Base-by-base conservation (phyloP, 805 yeast genomes). In the Barnettozyma pratensis region DNA sequence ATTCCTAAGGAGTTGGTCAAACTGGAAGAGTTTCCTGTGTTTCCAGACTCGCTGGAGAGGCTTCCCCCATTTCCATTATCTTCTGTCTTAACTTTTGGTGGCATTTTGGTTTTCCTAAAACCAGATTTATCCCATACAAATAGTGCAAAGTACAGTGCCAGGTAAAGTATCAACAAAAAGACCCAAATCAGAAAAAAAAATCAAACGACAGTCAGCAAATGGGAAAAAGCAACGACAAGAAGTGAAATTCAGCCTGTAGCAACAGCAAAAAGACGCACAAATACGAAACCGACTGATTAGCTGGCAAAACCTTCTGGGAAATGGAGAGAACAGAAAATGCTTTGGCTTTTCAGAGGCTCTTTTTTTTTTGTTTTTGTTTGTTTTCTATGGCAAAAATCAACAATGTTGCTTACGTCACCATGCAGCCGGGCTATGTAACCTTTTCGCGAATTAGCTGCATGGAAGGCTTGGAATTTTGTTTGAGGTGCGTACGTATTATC, bases 1-100 rank as follows among this genome's bases (percentile, higher is more conserved):
- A 60, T 49, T 1, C 64, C 63, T 14, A 60, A 37, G 0, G 63
- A 45, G 29, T 37, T 37, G 5, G 45, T 39, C 29, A 43, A 31
- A 8, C 5, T 52, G 19, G 19, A 19, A 19, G 19, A 19, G 19
- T 19, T 19, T 19, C 53, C 12, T 26, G 47, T 12, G 12, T 37
- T 42, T 40, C 11, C 6, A 28, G 12, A 11, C 10, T 8, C 19
- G 27, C 34, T n/a, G 19, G 10, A 7, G 7, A 27, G 5, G 10
- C 29, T 27, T 37, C 12, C 31, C 6, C 32, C 43, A n/a, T 35
- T 39, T 4, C 28, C 19, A 19, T n/a, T 8, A 12, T 48, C 53
- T 36, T 50, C 53, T 25, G 38, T 35, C 39, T 52, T 54, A 10
- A 46, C 42, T 41, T 50, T 56, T 41, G 58, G 56, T 6, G 57